Base-by-base conservation (phyloP, 495 filamentous ascomycete species). In the Penicillium canariense region DNA sequence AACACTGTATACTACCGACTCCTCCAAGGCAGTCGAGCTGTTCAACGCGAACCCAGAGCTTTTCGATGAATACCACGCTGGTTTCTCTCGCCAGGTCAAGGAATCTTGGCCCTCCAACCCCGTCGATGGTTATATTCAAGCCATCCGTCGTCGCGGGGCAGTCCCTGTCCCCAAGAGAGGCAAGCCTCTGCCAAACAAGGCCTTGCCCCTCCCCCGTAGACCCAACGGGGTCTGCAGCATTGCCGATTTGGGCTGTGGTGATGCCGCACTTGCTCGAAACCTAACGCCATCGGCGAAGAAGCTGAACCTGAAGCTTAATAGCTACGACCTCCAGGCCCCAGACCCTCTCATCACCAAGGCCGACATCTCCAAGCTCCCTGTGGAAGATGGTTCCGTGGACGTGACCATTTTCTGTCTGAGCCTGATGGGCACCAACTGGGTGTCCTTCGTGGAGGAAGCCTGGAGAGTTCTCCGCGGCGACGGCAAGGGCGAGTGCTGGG, bases 361-460 rank as follows among this genome's bases (percentile, higher is more conserved):
- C 2, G 94, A 98, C 70, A 90, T 96, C 48, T 85, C 91, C 15
- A 81, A 88, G 51, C 77, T 98, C 2, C 91, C 91, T 0, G 65
- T 96, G 1, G 69, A 74, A 22, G 84, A 91, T 44, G 82, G 81
- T 44, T 81, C 77, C 32, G 85, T 91, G 20, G 90, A 98, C 65
- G 78, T 98, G 14, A 87, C 88, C 7, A 82, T 97, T 48, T 96
- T 97, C 76, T 98, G 94, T 71, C 78, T 98, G 20, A 93, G 93
- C 51, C 80, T 98, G 35, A 98, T 98, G 94, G 94, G 95, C 59
- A 97, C 94, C 14, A 98, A 98, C 72, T 98, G 94, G 90, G 78
- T 96, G 18, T 85, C 88, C 54, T 97, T 97, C 63, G 81, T 97
- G 53, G 92, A 96, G 63, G 94, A 98, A 72, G 91, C 92, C n/a